Percentiles rank a stretch among this genome's conserved stretches.
phyloP scores from a whole-genome alignment of 345 rosid species.

The Gossypioides kirkii region DNA sequence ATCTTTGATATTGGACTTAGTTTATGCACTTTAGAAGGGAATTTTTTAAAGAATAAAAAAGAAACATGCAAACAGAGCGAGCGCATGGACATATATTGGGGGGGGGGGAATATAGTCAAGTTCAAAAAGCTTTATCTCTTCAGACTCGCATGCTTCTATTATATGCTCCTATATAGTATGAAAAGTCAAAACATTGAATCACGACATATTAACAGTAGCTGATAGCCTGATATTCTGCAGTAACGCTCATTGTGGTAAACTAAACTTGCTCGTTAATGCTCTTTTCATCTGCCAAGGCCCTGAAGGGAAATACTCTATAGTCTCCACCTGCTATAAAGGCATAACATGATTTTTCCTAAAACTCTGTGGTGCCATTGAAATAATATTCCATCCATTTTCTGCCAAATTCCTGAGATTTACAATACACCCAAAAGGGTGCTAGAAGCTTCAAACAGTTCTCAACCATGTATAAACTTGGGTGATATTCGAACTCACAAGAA shows the following conservation, averaged over 20 bases:
- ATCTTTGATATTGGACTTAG: not conserved
- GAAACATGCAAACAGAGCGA: not conserved
- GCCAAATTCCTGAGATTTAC: not conserved
- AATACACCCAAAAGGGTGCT: not conserved
- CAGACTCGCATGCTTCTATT: not conserved
- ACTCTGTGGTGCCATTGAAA: not conserved
- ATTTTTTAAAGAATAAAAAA: not conserved
- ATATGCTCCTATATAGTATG: not conserved
- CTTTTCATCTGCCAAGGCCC: not conserved
- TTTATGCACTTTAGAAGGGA: not conserved
- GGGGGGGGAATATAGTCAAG: not conserved
- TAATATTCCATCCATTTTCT: not conserved
- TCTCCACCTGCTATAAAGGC: not conserved
- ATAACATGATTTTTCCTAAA: not conserved
- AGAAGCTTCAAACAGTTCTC: not conserved
- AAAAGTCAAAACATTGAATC: not conserved
- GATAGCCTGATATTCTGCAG: not conserved
- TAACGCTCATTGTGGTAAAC: not conserved
- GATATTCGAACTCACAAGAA: conserved; percentile 1
- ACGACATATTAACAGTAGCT: not conserved
- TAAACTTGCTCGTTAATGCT: conserved; percentile 4
- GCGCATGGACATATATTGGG: not conserved
- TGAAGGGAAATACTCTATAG: not conserved
- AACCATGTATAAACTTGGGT: not conserved
- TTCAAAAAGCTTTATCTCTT: not conserved